Conservation (phyloP, 1,284 basidiomycete species). For the Irpex lacteus region DNA sequence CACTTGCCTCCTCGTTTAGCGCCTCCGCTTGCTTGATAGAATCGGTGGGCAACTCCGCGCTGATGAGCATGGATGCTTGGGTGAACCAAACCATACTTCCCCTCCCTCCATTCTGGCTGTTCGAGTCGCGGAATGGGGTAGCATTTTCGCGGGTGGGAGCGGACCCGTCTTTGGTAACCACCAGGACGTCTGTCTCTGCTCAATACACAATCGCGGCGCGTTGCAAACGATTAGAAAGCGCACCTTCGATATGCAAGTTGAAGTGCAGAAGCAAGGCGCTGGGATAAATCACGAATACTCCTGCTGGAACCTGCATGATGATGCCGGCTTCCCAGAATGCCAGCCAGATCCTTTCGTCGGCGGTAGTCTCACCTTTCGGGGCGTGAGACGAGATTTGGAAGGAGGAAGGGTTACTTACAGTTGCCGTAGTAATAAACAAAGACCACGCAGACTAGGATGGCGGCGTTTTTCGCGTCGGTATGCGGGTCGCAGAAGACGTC, state of each 20-base stretch:
- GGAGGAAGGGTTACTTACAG: neutral
- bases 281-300: slow-evolving; percentile 9
- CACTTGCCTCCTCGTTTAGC: no score
- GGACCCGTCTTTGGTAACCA: no score
- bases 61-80: no score
- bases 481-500: slow-evolving; percentile 3
- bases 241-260: slow-evolving; percentile 1
- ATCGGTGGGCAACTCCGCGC: no score
- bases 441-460: slow-evolving; percentile 4
- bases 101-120: no score
- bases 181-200: no score
- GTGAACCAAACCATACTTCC: no score
- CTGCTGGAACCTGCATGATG: slow-evolving; percentile 8
- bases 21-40: no score
- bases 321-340: slow-evolving; percentile 9
- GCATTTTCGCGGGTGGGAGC: no score
- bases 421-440: slow-evolving; percentile 2
- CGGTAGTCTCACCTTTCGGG: neutral
- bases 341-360: slow-evolving; percentile 2
- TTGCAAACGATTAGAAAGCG: no score
- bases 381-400: neutral
- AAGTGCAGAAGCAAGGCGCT: slow-evolving; percentile 8
- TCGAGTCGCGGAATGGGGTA: no score
- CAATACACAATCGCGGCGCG: no score
- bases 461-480: slow-evolving; percentile 2